Evolutionary conservation across 1,284 basidiomycete genomes (phyloP).

Genomic region (Filobasidium uniguttulatum): DNA sequence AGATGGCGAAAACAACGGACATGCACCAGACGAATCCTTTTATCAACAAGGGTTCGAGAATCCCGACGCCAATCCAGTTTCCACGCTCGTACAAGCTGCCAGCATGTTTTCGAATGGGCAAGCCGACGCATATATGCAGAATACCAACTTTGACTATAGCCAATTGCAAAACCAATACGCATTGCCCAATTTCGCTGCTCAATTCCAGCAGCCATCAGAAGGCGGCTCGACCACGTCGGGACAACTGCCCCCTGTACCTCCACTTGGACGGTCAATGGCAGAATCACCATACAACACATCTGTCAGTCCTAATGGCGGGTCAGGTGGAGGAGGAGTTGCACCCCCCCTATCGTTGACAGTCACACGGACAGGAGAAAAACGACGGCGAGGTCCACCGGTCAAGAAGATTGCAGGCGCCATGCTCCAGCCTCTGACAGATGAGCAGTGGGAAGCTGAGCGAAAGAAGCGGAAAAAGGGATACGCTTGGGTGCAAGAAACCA

Average conservation of each 20-base stretch:
- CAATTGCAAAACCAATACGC: not conserved
- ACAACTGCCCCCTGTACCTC: conserved; percentile 7
- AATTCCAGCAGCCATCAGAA: not conserved
- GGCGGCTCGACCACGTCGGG: not conserved
- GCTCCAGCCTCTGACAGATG: conserved; percentile 12
- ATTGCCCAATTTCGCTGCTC: not conserved
- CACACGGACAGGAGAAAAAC: conserved; percentile 8
- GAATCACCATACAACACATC: not conserved
- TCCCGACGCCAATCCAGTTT: not conserved
- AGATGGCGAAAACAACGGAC: too few species aligned
- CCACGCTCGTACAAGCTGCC: not conserved
- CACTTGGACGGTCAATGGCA: not conserved
- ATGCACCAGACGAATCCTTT: not conserved
- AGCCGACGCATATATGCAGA: conserved; percentile 3
- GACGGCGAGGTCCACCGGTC: conserved; percentile 13
- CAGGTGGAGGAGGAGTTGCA: too few species aligned
- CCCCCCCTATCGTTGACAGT: conserved; percentile 3
- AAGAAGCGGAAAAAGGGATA: conserved; percentile 16
- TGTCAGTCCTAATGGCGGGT: not conserved
- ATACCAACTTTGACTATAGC: conserved; percentile 1
- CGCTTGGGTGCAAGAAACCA: conserved; percentile 15
- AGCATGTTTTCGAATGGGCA: conserved; percentile 1
- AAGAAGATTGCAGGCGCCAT: conserved; percentile 14
- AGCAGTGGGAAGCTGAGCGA: conserved; percentile 15
- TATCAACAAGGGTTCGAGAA: not conserved